phyloP scores from a whole-genome alignment of 768 basidiomycete genomes.

The Podaxis pistillaris region DNA sequence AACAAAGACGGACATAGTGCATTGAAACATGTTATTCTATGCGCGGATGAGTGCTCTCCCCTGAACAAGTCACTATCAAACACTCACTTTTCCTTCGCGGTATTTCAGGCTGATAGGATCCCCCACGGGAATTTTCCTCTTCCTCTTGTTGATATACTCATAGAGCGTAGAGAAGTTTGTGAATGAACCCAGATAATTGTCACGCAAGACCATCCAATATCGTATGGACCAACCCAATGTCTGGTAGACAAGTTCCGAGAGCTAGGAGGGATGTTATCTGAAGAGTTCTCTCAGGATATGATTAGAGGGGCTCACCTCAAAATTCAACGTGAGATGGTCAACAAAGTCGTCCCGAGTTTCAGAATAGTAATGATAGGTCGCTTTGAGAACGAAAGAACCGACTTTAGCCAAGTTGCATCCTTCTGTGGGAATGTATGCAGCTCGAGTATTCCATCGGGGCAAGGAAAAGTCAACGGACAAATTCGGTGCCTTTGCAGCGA shows the following conservation, averaged over 20 bases:
- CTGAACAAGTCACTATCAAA: neutral
- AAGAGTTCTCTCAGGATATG: neutral
- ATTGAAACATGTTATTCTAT: slow-evolving; percentile 83
- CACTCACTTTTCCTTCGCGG: slow-evolving; percentile 68
- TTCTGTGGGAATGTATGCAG: slow-evolving; percentile 59
- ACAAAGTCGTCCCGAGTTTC: slow-evolving; percentile 66
- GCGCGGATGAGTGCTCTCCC: slow-evolving; percentile 4
- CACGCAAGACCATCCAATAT: slow-evolving; percentile 83
- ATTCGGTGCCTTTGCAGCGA: slow-evolving; percentile 59
- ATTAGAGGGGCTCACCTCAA: slow-evolving; percentile 46
- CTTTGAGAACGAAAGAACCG: slow-evolving; percentile 54
- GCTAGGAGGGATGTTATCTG: slow-evolving; percentile 32
- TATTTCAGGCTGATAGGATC: slow-evolving; percentile 83
- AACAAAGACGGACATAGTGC: slow-evolving; percentile 55
- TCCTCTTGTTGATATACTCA: slow-evolving; percentile 78
- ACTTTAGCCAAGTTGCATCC: slow-evolving; percentile 64
- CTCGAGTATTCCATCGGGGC: slow-evolving; percentile 89
- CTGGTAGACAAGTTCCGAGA: slow-evolving; percentile 57
- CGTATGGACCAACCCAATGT: slow-evolving; percentile 86
- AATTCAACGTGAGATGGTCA: slow-evolving; percentile 71
- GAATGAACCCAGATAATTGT: slow-evolving; percentile 94
- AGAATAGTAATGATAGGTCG: slow-evolving; percentile 73
- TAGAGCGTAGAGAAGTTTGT: slow-evolving; percentile 87
- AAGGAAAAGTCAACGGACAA: slow-evolving; percentile 59
- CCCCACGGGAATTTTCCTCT: slow-evolving; percentile 57